Evolutionary conservation across 768 basidiomycete species (phyloP).

Genomic region (Lactifluus subvellereus): DNA sequence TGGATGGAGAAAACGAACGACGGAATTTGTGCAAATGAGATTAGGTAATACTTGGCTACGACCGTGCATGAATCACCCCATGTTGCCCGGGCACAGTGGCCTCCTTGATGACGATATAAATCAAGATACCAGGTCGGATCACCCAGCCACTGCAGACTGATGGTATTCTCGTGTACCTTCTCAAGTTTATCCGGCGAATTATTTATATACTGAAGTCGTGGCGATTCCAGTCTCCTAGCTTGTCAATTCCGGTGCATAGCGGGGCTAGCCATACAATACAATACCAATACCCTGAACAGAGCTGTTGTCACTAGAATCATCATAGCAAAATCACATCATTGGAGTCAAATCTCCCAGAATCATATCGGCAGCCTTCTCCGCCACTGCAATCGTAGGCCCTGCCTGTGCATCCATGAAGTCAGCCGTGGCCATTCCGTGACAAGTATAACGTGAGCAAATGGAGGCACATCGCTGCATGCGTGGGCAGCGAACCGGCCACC

Average conservation of each 20-base stretch:
- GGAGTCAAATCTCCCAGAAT: constrained; percentile 25
- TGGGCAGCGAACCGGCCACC: neutral
- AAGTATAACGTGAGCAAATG: neutral
- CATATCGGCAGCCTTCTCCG: constrained; percentile 32
- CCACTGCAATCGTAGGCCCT: constrained; percentile 28
- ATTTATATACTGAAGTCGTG: too few relatives aligned
- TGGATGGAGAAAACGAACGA: neutral
- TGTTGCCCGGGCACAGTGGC: neutral
- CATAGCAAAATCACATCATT: neutral
- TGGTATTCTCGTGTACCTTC: neutral
- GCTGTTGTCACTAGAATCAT: neutral
- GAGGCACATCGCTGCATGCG: neutral
- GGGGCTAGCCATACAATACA: too few relatives aligned
- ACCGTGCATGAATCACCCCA: neutral
- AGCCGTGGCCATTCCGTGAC: neutral
- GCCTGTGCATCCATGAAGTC: constrained; percentile 23
- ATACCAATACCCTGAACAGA: neutral
- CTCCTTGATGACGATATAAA: too few relatives aligned
- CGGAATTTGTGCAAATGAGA: neutral
- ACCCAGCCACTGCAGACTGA: neutral
- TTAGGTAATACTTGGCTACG: neutral
- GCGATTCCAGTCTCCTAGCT: too few relatives aligned
- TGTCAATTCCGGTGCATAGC: too few relatives aligned
- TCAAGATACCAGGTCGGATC: too few relatives aligned
- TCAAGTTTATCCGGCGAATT: neutral